A percentile compares a stretch with the other conserved stretches of the same genome.
Evolutionary conservation across 2,329 filamentous ascomycete species (phyloP).

Genomic region (Monosporascus sp.): DNA sequence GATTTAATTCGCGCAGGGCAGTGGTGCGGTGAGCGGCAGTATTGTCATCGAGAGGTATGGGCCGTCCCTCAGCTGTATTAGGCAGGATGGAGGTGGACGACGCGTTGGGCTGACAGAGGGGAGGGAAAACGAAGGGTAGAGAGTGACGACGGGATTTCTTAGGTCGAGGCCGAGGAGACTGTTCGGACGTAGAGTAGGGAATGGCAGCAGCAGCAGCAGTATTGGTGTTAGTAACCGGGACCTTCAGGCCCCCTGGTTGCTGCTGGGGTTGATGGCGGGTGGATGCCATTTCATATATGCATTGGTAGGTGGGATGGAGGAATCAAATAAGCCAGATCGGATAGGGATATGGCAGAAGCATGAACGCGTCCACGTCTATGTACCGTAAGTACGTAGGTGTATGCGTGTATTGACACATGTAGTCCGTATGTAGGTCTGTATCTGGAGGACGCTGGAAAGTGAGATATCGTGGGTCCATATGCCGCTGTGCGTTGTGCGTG

Average conservation of each 20-base stretch:
- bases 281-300: constrained; percentile 13
- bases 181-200: constrained; percentile 15
- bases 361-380: neutral
- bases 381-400: neutral
- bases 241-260: constrained; percentile 2
- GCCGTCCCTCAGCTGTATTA: constrained; percentile 51
- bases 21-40: constrained; percentile 54
- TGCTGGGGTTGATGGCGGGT: constrained; percentile 7
- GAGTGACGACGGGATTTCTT: constrained; percentile 30
- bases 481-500: neutral
- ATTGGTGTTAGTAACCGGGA: constrained; percentile 4
- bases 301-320: constrained; percentile 5
- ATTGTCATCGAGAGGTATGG: constrained; percentile 52
- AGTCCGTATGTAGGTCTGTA: neutral
- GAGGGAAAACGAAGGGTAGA: constrained; percentile 44
- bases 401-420: neutral
- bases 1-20: constrained; percentile 56
- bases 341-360: neutral
- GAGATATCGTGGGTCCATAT: neutral
- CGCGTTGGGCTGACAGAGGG: constrained; percentile 42
- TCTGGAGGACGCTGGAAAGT: neutral
- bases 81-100: constrained; percentile 50
- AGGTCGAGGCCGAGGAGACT: constrained; percentile 7
- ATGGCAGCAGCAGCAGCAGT: constrained; percentile 1
- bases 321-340: neutral